These are phyloP conservation scores for Dissophora globulifera DNA, from an alignment of 192 early-diverging fungal genomes.

Conservation along the genomic window DNA sequence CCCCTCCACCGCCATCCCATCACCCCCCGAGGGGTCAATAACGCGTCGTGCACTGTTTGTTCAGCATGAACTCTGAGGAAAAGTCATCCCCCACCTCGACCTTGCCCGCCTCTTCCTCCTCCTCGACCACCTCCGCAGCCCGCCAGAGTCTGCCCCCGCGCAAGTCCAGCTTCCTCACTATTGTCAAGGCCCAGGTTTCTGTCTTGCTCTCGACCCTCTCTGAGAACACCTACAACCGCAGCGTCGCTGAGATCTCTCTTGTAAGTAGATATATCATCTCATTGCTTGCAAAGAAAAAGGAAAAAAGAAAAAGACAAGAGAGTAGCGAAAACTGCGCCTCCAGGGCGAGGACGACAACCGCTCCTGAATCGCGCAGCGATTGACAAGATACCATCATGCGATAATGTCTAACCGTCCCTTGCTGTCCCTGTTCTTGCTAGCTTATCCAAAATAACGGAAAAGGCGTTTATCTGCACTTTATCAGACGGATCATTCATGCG, in stretches of 20 bases:
- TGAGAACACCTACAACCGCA: slow-evolving; percentile 60
- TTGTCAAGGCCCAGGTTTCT: slow-evolving; percentile 68
- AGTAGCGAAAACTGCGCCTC: no score
- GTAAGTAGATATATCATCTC: no score
- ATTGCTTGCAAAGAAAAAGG: no score
- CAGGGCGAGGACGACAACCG: no score
- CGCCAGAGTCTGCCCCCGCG: slow-evolving; percentile 54
- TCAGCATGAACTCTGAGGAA: slow-evolving; percentile 70
- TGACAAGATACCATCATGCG: no score
- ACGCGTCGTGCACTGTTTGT: slow-evolving; percentile 55
- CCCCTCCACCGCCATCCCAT: neutral
- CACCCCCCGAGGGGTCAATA: slow-evolving; percentile 1
- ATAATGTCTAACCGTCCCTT: no score
- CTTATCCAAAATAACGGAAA: slow-evolving; percentile 63
- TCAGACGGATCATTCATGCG: slow-evolving; percentile 52
- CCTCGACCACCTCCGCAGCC: no score
- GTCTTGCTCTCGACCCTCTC: slow-evolving; percentile 62
- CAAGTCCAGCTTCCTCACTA: slow-evolving; percentile 60
- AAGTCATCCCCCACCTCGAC: slow-evolving; percentile 48
- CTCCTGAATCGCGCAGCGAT: no score
- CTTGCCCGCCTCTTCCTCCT: slow-evolving; percentile 54
- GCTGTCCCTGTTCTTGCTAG: slow-evolving; percentile 31
- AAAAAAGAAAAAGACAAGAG: no score
- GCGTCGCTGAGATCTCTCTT: slow-evolving; percentile 60
- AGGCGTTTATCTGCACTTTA: slow-evolving; percentile 60